A percentile compares a stretch with the other conserved stretches of the same genome.
phyloP scores from a whole-genome alignment of 2,329 filamentous ascomycete species.

The Fusarium mundagurra region DNA sequence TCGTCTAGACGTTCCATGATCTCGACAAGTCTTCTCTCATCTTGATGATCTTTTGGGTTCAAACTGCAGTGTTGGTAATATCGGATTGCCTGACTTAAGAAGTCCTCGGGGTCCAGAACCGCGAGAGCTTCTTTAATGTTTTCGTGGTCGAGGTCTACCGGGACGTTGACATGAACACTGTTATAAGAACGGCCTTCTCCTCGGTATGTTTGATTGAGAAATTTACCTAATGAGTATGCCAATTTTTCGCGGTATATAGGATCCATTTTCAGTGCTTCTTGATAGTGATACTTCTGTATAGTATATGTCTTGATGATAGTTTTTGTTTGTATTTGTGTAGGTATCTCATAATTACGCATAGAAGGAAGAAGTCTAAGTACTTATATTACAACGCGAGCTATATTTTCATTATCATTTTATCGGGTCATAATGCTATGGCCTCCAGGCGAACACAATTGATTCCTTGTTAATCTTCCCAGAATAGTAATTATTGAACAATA shows the following conservation, averaged over 20 bases:
- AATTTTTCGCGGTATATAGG: not conserved
- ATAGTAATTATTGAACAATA: not conserved
- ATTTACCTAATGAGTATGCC: rapidly evolving
- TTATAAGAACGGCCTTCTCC: not conserved
- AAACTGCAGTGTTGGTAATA: not conserved
- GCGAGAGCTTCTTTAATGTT: not conserved
- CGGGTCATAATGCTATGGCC: not conserved
- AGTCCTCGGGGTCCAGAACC: not conserved
- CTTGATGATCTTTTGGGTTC: rapidly evolving
- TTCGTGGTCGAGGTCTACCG: not conserved
- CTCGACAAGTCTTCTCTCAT: not conserved
- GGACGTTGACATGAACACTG: not conserved
- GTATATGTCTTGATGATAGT: not conserved
- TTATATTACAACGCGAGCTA: not conserved
- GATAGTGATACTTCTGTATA: not conserved
- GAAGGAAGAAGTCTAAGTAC: rapidly evolving
- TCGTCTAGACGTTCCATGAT: not conserved
- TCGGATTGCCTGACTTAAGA: not conserved
- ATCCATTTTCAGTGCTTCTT: not conserved
- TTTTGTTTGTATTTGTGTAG: rapidly evolving
- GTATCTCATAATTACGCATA: rapidly evolving
- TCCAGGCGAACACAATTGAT: not conserved
- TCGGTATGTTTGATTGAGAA: not conserved
- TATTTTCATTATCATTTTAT: not conserved
- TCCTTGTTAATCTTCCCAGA: not conserved